A percentile compares a stretch with the other conserved stretches of the same genome.
Conservation (phyloP, 2,329 filamentous ascomycete genomes). For the Curvularia hawaiiensis region DNA sequence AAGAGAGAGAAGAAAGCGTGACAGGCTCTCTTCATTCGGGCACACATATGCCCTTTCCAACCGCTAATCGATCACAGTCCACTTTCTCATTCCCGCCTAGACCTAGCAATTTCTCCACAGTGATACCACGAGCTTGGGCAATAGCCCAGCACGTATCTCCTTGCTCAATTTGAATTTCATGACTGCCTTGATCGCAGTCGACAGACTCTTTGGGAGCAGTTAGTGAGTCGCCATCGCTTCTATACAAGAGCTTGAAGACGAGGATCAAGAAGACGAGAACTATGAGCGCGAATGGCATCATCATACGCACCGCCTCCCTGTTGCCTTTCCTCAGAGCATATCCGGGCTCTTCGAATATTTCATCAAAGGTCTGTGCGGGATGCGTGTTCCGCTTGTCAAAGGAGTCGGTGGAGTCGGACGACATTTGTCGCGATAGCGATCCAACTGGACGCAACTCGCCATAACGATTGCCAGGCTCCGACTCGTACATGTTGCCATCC, state of each 20-base stretch:
- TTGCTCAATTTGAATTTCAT: conserved; percentile 49
- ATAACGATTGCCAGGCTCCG: conserved; percentile 57
- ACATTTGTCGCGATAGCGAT: conserved; percentile 4
- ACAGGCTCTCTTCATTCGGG: conserved; percentile 27
- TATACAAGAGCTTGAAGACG: conserved; percentile 41
- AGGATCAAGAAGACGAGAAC: conserved; percentile 58
- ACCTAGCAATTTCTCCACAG: conserved; percentile 54
- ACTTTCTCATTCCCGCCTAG: conserved; percentile 51
- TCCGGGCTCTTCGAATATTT: conserved; percentile 21
- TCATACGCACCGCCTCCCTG: conserved; percentile 56
- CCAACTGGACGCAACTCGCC: conserved; percentile 49
- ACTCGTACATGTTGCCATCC: conserved; percentile 58
- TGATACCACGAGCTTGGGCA: conserved; percentile 51
- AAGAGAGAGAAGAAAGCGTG: neutral
- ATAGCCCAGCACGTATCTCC: conserved; percentile 63
- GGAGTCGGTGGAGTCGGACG: neutral
- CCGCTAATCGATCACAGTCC: conserved; percentile 54
- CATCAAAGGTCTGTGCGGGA: conserved; percentile 17
- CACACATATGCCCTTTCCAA: conserved; percentile 56
- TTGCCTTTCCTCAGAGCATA: conserved; percentile 26
- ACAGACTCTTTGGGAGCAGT: conserved; percentile 25
- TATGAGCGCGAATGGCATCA: conserved; percentile 64
- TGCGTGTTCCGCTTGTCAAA: neutral
- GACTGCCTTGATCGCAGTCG: conserved; percentile 33
- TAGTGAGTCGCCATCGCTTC: conserved; percentile 2